Conservation (phyloP, 768 basidiomycete species). For the Mycena indigotica region DNA sequence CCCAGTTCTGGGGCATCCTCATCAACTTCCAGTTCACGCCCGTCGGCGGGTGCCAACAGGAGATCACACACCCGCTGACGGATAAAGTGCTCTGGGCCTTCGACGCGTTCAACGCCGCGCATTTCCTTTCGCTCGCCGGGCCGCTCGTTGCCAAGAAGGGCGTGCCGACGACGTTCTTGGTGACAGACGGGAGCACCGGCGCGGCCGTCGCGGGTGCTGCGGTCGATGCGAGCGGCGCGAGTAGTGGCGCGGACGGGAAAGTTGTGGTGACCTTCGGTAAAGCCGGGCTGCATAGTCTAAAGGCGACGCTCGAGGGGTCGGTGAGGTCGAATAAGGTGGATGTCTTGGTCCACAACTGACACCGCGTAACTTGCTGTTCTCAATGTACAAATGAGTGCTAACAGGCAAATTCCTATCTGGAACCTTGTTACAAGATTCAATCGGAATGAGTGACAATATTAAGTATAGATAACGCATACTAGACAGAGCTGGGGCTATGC, state of each 20-base stretch:
- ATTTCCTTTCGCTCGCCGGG: slow-evolving; percentile 40
- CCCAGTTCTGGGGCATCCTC: slow-evolving; percentile 40
- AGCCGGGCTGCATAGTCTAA: slow-evolving; percentile 29
- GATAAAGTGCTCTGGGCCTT: slow-evolving; percentile 44
- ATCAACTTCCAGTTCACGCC: slow-evolving; percentile 37
- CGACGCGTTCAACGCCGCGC: slow-evolving; percentile 35
- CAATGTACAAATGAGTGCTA: too few species aligned
- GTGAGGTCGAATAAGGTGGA: slow-evolving; percentile 36
- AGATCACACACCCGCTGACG: slow-evolving; percentile 24
- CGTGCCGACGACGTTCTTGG: slow-evolving; percentile 33
- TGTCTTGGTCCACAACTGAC: slow-evolving; percentile 21
- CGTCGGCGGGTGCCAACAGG: slow-evolving; percentile 45
- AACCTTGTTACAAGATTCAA: too few species aligned
- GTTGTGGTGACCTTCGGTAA: slow-evolving; percentile 31
- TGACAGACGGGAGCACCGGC: slow-evolving; percentile 40
- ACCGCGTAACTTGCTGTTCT: too few species aligned
- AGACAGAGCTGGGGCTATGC: too few species aligned
- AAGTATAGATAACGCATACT: too few species aligned
- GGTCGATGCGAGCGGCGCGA: slow-evolving; percentile 25
- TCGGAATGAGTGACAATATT: too few species aligned
- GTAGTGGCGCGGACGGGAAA: slow-evolving; percentile 30
- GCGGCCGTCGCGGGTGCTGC: slow-evolving; percentile 36
- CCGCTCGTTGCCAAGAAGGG: slow-evolving; percentile 26
- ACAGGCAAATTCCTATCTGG: too few species aligned
- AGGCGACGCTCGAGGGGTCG: slow-evolving; percentile 35